phyloP scores from a whole-genome alignment of 176 grass and related monocot genomes.

The Cymbopogon citratus region DNA sequence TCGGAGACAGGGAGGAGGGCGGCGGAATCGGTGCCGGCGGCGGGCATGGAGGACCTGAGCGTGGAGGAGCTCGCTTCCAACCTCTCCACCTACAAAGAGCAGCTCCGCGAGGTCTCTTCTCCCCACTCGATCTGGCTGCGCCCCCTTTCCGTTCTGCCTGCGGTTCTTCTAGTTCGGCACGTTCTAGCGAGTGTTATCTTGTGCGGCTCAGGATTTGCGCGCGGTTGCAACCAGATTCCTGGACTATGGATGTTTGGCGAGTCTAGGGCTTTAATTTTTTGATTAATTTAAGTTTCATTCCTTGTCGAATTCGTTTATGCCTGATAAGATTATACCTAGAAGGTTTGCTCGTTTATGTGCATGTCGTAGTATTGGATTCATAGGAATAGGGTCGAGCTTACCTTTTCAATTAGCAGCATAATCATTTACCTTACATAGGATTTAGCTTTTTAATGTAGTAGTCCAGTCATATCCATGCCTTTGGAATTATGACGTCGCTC shows the following conservation, averaged over 20 bases:
- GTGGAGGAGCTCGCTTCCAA: slow-evolving; percentile 91
- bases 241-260: not conserved
- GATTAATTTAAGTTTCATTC: not conserved
- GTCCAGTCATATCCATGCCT: not conserved
- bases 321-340: not conserved
- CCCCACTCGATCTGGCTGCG: not conserved
- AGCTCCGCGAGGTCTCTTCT: slow-evolving; percentile 70
- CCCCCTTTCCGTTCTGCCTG: not conserved
- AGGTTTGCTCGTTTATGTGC: not conserved
- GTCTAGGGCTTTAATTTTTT: slow-evolving; percentile 23
- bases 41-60: slow-evolving; percentile 71
- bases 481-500: not conserved
- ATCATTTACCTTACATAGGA: not conserved
- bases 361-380: not conserved
- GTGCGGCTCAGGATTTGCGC: not conserved
- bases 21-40: not conserved
- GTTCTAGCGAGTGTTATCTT: not conserved
- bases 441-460: not conserved
- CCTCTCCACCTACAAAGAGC: slow-evolving; percentile 84
- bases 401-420: not conserved
- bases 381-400: not conserved
- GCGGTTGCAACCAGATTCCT: not conserved
- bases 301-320: not conserved
- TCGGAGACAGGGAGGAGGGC: not conserved
- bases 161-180: not conserved